phyloP scores from a whole-genome alignment of 129 eudicot species.

The Centaurea solstitialis region DNA sequence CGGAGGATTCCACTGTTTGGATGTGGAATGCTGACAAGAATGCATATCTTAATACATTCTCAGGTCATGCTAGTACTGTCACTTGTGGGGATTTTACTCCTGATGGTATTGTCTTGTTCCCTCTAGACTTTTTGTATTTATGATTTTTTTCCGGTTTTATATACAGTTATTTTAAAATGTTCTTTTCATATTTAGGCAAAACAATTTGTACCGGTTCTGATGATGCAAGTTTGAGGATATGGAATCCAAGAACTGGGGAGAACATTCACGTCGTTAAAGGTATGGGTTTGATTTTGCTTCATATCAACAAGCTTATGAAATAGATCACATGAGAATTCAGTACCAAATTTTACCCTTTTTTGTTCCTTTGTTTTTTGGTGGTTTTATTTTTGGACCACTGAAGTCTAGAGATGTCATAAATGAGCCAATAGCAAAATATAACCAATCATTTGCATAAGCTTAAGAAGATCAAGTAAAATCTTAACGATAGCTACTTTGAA shows the following conservation, averaged over 20 bases:
- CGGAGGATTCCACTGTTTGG: constrained; percentile 89
- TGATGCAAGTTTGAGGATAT: constrained; percentile 93
- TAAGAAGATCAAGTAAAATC: not conserved
- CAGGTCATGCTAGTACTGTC: constrained; percentile 77
- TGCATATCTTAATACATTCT: constrained; percentile 58
- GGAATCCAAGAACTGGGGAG: constrained; percentile 81
- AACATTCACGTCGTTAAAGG: constrained; percentile 74
- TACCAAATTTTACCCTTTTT: not conserved
- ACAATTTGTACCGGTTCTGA: constrained; percentile 89
- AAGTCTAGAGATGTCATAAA: not conserved
- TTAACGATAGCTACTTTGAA: not conserved
- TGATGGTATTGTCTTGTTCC: constrained; percentile 60
- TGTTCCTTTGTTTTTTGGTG: not conserved
- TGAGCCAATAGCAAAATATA: not conserved
- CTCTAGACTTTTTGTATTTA: not conserved
- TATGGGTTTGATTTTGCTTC: constrained; percentile 14
- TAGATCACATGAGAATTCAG: not conserved
- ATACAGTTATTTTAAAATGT: not conserved
- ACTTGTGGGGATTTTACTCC: constrained; percentile 97
- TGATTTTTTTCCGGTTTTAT: not conserved
- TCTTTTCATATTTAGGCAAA: constrained; percentile 47
- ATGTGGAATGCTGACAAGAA: constrained; percentile 97
- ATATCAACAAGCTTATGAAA: not conserved
- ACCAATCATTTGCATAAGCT: not conserved
- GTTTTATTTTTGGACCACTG: not conserved